A percentile compares a stretch with the other conserved stretches of the same genome.
Evolutionary conservation across 306 rosid species (phyloP).

Genomic region (Betula pendula): DNA sequence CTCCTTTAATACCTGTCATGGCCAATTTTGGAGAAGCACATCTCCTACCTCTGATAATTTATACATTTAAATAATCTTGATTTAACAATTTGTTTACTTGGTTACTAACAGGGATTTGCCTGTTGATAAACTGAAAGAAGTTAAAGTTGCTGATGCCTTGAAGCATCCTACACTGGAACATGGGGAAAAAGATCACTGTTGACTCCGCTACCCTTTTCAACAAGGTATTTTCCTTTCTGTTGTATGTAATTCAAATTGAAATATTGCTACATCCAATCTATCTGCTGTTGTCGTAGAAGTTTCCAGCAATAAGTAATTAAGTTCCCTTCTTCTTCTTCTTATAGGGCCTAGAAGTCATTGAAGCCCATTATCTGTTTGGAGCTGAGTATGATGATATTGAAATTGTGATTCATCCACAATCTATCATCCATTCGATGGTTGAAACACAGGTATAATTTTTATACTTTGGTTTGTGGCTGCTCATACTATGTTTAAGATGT

Average conservation of each 20-base stretch:
- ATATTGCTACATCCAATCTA: background rate
- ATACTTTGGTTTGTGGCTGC: constrained; percentile 9
- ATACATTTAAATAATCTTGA: background rate
- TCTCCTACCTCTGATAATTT: background rate
- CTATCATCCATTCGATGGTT: constrained; percentile 94
- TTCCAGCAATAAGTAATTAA: constrained; percentile 20
- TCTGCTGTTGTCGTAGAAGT: constrained; percentile 13
- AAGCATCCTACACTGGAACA: constrained; percentile 99
- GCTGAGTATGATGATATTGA: constrained; percentile 88
- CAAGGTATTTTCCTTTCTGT: constrained; percentile 53
- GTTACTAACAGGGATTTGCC: constrained; percentile 79
- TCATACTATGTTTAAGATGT: background rate
- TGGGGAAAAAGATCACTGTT: constrained; percentile 99
- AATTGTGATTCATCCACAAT: constrained; percentile 92
- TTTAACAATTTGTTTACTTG: constrained; percentile 1
- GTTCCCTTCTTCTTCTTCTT: constrained; percentile 21
- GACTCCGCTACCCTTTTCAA: constrained; percentile 99
- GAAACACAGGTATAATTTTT: constrained; percentile 81
- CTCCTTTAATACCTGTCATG: background rate
- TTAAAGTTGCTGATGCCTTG: constrained; percentile 95
- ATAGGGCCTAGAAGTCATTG: constrained; percentile 97
- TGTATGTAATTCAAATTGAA: constrained; percentile 14
- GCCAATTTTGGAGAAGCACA: background rate
- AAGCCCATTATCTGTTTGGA: constrained; percentile 97
- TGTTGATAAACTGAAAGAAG: constrained; percentile 90